phyloP scores from a whole-genome alignment of 2,329 filamentous ascomycete genomes.

The Fusarium bactridioides region DNA sequence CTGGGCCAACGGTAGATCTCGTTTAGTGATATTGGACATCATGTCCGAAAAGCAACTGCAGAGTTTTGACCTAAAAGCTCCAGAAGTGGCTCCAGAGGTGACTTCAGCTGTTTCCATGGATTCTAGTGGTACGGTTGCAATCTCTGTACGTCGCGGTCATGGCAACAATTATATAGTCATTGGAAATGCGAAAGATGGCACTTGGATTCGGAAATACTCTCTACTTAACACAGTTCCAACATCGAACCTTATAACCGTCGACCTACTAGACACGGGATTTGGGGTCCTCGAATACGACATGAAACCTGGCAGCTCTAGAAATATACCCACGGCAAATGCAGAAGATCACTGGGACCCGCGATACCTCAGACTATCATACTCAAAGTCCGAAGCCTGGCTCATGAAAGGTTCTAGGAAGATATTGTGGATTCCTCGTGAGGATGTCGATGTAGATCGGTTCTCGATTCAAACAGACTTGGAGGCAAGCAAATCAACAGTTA shows the following conservation, averaged over 20 bases:
- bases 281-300: neutral
- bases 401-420: neutral
- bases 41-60: no score
- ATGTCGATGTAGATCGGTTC: accelerated
- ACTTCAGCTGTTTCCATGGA: no score
- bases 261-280: accelerated
- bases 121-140: no score
- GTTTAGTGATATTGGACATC: no score
- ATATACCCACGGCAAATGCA: no score
- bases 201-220: accelerated
- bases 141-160: no score
- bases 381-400: accelerated
- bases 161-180: no score
- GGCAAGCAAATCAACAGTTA: accelerated
- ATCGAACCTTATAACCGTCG: accelerated
- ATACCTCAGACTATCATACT: neutral
- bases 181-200: accelerated
- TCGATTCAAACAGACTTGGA: neutral
- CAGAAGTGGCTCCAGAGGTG: no score
- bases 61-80: no score
- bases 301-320: no score
- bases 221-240: accelerated
- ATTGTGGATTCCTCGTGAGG: neutral
- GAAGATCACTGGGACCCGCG: neutral
- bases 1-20: no score